Evolutionary conservation across 2,329 filamentous ascomycete species (phyloP).

Genomic region (Monilinia fructicola): DNA sequence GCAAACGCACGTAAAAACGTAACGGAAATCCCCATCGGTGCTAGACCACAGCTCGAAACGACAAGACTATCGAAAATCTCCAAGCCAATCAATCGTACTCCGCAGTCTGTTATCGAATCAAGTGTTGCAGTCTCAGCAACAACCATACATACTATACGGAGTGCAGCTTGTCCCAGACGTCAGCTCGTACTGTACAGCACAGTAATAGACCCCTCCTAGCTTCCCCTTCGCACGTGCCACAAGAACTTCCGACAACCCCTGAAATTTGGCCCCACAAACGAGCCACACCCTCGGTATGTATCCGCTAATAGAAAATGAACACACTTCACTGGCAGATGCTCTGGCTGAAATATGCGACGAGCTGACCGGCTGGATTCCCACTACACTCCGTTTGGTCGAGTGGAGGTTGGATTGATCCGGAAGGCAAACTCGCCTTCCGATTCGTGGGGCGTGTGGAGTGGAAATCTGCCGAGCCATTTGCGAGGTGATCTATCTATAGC

Average conservation of each 20-base stretch:
- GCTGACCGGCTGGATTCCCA: background rate
- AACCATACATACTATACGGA: no score
- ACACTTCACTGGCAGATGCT: background rate
- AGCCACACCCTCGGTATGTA: conserved; percentile 5
- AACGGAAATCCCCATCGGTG: no score
- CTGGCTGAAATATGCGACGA: background rate
- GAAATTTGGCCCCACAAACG: background rate
- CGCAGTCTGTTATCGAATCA: background rate
- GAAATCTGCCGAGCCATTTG: background rate
- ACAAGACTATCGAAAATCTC: background rate
- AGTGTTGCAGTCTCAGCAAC: background rate
- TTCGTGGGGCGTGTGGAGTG: background rate
- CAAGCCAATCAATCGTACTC: background rate
- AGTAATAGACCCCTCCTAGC: background rate
- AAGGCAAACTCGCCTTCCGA: background rate
- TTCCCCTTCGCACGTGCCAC: background rate
- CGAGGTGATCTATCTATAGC: background rate
- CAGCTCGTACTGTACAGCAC: no score
- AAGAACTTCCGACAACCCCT: background rate
- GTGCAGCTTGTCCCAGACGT: no score
- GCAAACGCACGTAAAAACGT: no score
- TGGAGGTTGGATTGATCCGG: background rate
- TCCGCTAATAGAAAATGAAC: conserved; percentile 6
- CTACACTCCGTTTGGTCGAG: background rate
- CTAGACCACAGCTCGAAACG: background rate